Conservation (phyloP, 2,329 filamentous ascomycete genomes). For the Neofusicoccum laricinum region DNA sequence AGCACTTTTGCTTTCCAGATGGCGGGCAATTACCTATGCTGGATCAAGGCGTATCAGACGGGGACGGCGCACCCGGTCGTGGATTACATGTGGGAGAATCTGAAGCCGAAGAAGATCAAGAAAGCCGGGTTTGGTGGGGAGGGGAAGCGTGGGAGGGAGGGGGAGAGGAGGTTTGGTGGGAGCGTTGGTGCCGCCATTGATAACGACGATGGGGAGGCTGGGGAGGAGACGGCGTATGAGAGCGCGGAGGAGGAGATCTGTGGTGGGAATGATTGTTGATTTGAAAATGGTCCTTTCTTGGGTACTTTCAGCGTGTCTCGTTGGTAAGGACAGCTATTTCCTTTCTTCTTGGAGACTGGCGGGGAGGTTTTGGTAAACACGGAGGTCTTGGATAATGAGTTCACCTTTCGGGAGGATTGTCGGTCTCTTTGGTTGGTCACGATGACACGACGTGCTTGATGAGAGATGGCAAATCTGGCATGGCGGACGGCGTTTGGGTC, state of each 20-base stretch:
- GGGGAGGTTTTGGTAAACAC: too few relatives aligned
- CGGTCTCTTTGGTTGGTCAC: too few relatives aligned
- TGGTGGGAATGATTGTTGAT: not conserved
- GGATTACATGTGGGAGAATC: constrained; percentile 23
- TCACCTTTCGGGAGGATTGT: too few relatives aligned
- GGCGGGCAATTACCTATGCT: constrained; percentile 40
- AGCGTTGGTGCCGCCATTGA: not conserved
- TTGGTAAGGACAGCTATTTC: too few relatives aligned
- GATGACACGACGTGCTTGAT: too few relatives aligned
- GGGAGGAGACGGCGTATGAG: not conserved
- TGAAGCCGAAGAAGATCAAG: constrained; percentile 34
- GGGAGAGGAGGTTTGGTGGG: not conserved
- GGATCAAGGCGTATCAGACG: constrained; percentile 31
- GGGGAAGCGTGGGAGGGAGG: not conserved
- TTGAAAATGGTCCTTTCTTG: too few relatives aligned
- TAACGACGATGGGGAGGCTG: not conserved
- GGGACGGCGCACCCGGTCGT: constrained; percentile 21
- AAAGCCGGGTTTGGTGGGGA: not conserved
- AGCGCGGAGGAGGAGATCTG: not conserved
- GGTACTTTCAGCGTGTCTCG: too few relatives aligned
- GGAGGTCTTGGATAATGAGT: too few relatives aligned
- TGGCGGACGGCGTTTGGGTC: too few relatives aligned
- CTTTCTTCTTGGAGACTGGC: too few relatives aligned
- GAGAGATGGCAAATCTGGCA: too few relatives aligned
- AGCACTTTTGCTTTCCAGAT: constrained; percentile 36